Conservation (phyloP, 2,329 filamentous ascomycete genomes). For the Aspergillus sp. region DNA sequence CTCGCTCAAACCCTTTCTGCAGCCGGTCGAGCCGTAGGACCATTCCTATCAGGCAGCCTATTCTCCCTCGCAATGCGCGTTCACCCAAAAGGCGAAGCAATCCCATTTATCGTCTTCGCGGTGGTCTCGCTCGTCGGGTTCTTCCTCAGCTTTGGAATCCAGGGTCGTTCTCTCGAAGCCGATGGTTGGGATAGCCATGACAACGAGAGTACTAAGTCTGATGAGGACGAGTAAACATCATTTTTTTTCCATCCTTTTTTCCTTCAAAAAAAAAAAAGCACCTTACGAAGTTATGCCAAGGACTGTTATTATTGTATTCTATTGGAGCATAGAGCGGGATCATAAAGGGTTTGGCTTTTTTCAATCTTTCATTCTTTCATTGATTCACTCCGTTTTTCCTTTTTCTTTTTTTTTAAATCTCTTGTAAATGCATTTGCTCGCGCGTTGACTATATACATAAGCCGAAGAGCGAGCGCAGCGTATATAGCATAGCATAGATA, state of each 20-base stretch:
- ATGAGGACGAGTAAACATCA: slow-evolving; percentile 41
- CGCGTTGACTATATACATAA: not conserved
- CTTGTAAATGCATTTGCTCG: not conserved
- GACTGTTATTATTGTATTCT: not conserved
- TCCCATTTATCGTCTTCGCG: slow-evolving; percentile 86
- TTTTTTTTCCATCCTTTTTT: too few relatives aligned
- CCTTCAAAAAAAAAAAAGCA: too few relatives aligned
- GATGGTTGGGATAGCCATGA: slow-evolving; percentile 53
- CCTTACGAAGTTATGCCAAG: not conserved
- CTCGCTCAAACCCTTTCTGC: slow-evolving; percentile 92
- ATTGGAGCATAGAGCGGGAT: not conserved
- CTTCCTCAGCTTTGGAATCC: slow-evolving; percentile 74
- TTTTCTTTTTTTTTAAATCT: too few relatives aligned
- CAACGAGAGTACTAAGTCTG: slow-evolving; percentile 45
- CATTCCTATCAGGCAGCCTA: slow-evolving; percentile 81
- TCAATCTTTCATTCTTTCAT: not conserved
- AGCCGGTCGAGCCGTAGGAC: slow-evolving; percentile 81
- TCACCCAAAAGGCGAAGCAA: slow-evolving; percentile 74
- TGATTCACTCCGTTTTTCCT: too few relatives aligned
- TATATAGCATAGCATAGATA: not conserved
- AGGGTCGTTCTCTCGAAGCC: slow-evolving; percentile 60
- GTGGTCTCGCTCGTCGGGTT: slow-evolving; percentile 80
- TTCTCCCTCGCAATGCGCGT: slow-evolving; percentile 77
- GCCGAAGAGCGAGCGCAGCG: not conserved
- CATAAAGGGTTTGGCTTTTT: not conserved